Conservation (phyloP, 2,329 filamentous ascomycete species). For the Clonostachys rosea region DNA sequence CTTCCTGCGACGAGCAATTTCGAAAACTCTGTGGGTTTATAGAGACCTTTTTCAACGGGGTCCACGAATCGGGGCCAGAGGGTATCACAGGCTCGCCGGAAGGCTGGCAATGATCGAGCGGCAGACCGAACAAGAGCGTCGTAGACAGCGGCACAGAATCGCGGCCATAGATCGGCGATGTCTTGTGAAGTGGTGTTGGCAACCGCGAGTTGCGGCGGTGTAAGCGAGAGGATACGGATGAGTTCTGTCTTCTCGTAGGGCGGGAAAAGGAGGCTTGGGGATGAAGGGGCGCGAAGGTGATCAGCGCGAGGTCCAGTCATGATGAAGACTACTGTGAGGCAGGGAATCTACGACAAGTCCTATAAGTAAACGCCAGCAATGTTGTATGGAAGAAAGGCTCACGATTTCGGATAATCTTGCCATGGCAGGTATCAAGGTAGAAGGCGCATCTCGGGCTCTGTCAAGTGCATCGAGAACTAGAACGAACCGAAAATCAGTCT, state of each 20-base stretch:
- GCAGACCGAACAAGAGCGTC: slow-evolving; percentile 80
- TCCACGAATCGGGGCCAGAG: slow-evolving; percentile 84
- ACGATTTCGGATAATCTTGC: slow-evolving; percentile 79
- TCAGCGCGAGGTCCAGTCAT: slow-evolving; percentile 66
- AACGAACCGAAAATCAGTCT: slow-evolving; percentile 58
- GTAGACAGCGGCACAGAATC: slow-evolving; percentile 81
- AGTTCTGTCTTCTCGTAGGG: slow-evolving; percentile 80
- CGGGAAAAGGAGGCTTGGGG: slow-evolving; percentile 77
- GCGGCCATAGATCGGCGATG: slow-evolving; percentile 68
- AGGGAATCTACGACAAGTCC: slow-evolving; percentile 58
- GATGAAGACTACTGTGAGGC: slow-evolving; percentile 72
- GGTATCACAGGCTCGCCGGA: slow-evolving; percentile 63
- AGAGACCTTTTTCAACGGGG: slow-evolving; percentile 71
- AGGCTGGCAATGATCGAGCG: slow-evolving; percentile 71
- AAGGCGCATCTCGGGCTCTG: slow-evolving; percentile 72
- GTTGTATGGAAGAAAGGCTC: slow-evolving; percentile 22
- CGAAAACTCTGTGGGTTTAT: slow-evolving; percentile 75
- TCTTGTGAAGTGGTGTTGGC: slow-evolving; percentile 47
- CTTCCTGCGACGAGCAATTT: slow-evolving; percentile 71
- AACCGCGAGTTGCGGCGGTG: slow-evolving; percentile 29
- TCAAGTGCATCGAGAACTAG: slow-evolving; percentile 88
- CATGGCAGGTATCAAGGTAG: slow-evolving; percentile 75
- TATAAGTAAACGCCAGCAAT: slow-evolving; percentile 4
- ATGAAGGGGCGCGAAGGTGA: slow-evolving; percentile 64
- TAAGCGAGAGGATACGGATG: slow-evolving; percentile 67